Base-by-base conservation (phyloP, 768 basidiomycete species). In the Naematelia aurantialba region DNA sequence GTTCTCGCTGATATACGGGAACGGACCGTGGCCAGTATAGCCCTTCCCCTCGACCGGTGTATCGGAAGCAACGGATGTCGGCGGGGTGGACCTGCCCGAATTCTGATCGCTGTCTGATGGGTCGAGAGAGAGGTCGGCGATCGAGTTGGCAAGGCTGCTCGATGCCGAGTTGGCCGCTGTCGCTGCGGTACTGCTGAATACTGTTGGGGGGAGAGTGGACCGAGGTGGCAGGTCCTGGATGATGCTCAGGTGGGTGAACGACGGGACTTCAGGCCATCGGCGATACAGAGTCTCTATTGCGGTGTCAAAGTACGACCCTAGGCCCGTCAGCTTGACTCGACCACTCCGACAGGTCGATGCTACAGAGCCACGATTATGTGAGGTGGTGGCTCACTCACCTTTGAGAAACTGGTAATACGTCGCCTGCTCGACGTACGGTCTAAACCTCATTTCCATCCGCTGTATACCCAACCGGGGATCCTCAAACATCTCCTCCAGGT, bases 281-380 rank as follows among this genome's bases (percentile, higher is more conserved):
- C 76, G 78, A 2, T 87, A 81, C 50, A 94, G 78, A 3, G 82
- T 81, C 19, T 79, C 72, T 2, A 92, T 79, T 0, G 83, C 80
- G 2, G 84, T 85, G 72, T 94, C 90, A 65, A 90, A 93, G 75
- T 92, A 93, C 42, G 85, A 83, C 22, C 91, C 91, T 85, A 85
- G 24, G n/a, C 50, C 3, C 26, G 45, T 34, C 47, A 52, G 19
- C 46, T 4, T 26, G 44, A 34, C 29, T 31, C 22, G 34, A n/a
- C n/a, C n/a, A n/a, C n/a, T n/a, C n/a, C n/a, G n/a, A n/a, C n/a
- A n/a, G n/a, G n/a, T n/a, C 17, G 34, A 39, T 17, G 8, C 34
- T 8, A 39, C 17, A 39, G 34, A 39, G 34, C 34, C 8, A 39
- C 17, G 34, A 39, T 8, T 39, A 39, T 8, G 34, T 39, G 8